Percentiles rank a stretch among this genome's conserved stretches.
Conservation (phyloP, 192 early-diverging fungal species). For the Rhizophagus sp. region DNA sequence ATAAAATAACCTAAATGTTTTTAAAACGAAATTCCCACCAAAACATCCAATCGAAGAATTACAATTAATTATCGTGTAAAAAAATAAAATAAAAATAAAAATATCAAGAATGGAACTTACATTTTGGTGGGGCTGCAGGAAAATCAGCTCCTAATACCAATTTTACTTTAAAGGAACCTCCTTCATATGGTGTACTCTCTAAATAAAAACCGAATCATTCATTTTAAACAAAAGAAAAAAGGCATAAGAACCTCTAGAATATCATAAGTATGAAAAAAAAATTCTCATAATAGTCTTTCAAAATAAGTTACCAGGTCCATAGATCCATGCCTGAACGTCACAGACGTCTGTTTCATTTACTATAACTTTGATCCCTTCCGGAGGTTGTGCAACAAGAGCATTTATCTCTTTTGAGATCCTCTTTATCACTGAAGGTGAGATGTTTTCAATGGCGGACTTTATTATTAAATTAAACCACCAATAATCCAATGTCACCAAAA, state of each 20-base stretch:
- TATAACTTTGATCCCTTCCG: slow-evolving; percentile 83
- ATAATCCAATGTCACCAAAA: not conserved
- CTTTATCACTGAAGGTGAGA: slow-evolving; percentile 51
- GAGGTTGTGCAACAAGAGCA: slow-evolving; percentile 56
- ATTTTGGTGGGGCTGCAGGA: slow-evolving; percentile 83
- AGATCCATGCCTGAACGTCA: slow-evolving; percentile 85
- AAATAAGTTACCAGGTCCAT: slow-evolving; percentile 66
- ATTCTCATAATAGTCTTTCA: not conserved
- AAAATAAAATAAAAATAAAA: not conserved
- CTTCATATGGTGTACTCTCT: slow-evolving; percentile 84
- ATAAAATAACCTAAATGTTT: slow-evolving; percentile 65
- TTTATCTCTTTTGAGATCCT: slow-evolving; percentile 61
- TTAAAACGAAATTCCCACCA: not conserved
- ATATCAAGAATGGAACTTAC: slow-evolving; percentile 37
- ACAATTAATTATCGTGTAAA: not conserved
- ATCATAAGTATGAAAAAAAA: too few species aligned
- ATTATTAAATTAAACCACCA: not conserved
- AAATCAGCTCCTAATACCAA: slow-evolving; percentile 72
- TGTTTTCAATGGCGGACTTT: slow-evolving; percentile 40
- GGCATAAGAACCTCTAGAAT: too few species aligned
- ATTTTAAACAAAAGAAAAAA: not conserved
- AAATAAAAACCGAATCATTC: slow-evolving; percentile 2
- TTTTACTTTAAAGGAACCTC: slow-evolving; percentile 74
- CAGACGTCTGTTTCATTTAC: slow-evolving; percentile 69
- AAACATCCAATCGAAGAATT: not conserved